Base-by-base conservation (phyloP, 352 stramenopile species). In the Phytophthora pluvialis region DNA sequence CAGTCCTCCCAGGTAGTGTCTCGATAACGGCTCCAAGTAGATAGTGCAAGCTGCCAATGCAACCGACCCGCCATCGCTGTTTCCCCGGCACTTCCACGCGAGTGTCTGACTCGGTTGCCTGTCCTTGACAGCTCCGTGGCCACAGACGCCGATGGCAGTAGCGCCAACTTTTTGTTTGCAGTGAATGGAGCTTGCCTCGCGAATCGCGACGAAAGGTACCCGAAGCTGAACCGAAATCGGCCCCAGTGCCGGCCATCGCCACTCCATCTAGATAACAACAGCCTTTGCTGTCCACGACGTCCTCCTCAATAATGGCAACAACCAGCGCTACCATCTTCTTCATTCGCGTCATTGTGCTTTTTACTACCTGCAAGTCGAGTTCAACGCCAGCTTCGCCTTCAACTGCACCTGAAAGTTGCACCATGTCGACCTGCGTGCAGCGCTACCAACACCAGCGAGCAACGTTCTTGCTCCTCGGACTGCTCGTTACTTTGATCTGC, bases 321-420 rank as follows among this genome's bases (percentile, higher is more conserved):
- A 21, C 21, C 21, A 21, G 21, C 21, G 21, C 21, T 21, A 21
- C 21, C 21, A 21, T 21, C 25, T 18, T 32, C 5, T 59, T 64
- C 36, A 12, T 64, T 60, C 26, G 29, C 28, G 39, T 45, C 64
- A 72, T 59, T 72, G 43, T 31, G 25, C 57, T 28, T 59, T 72
- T 67, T 72, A 55, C 55, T 36, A 46, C 65, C 18, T 51, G 36
- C 12, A 21, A 44, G 38, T 44, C n/a, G 12, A 44, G 9, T 38
- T 51, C 51, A 51, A 46, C 52, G 1, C 28, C 21, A 21, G 21
- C 40, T 51, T 31, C 56, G 33, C 33, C 48, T 53, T 63, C 57
- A 67, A 63, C 31, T 61, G 3, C 32, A 49, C 33, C 25, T 56
- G 13, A n/a, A 44, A 33, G 13, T 31, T 49, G 33, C 28, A 54